A percentile compares a stretch with the other conserved stretches of the same genome.
Conservation (phyloP, 2,329 filamentous ascomycete genomes). For the Trichophaea hybrida region DNA sequence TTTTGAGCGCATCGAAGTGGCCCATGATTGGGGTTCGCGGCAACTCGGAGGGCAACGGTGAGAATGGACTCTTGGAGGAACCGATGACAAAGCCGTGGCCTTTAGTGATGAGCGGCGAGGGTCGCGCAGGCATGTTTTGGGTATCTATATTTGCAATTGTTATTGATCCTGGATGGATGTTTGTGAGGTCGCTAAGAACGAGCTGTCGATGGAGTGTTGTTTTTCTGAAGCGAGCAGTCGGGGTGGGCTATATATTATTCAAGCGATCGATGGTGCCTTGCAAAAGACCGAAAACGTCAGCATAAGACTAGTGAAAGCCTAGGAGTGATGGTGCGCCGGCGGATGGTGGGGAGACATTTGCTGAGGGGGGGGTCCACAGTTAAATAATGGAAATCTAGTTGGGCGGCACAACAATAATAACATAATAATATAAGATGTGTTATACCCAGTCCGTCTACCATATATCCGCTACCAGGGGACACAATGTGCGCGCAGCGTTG, state of each 20-base stretch:
- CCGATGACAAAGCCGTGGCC: constrained; percentile 3
- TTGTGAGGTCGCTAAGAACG: constrained; percentile 3
- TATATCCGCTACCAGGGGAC: constrained; percentile 1
- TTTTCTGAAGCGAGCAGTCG: not conserved
- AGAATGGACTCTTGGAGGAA: constrained; percentile 12
- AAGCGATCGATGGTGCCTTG: not conserved
- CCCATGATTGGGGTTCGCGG: constrained; percentile 20
- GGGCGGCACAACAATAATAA: constrained; percentile 8
- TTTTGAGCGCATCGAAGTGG: constrained; percentile 40
- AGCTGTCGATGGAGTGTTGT: constrained; percentile 6
- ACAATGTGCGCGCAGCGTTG: not conserved
- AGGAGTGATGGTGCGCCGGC: not conserved
- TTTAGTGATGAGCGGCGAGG: constrained; percentile 11
- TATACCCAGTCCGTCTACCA: not conserved
- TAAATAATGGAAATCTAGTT: not conserved
- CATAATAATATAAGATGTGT: constrained; percentile 3
- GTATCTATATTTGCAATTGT: not conserved
- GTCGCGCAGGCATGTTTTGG: constrained; percentile 10
- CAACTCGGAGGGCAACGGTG: constrained; percentile 21
- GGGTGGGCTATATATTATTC: not conserved
- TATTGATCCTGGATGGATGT: not conserved
- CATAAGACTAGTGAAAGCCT: constrained; percentile 11
- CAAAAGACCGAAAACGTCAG: not conserved
- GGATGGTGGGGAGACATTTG: constrained; percentile 1
- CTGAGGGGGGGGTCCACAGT: constrained; percentile 8